Evolutionary conservation across 2,329 filamentous ascomycete genomes (phyloP).

Genomic region (Rhynchosporium graminicola): DNA sequence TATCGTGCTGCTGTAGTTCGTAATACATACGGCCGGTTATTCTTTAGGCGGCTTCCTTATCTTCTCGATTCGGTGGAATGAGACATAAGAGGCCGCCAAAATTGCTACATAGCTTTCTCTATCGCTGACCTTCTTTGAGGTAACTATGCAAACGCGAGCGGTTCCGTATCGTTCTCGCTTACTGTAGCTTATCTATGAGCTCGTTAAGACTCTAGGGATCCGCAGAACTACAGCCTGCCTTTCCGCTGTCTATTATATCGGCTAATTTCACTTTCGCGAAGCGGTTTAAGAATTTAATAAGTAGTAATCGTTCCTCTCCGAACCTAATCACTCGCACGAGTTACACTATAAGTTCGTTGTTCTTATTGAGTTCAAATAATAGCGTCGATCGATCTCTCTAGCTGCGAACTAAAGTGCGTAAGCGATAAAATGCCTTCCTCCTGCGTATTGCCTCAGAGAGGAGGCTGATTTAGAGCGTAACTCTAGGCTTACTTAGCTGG

Average conservation of each 20-base stretch:
- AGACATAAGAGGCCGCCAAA: constrained; percentile 19
- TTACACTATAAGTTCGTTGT: constrained; percentile 10
- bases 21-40: constrained; percentile 17
- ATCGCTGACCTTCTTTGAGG: constrained; percentile 21
- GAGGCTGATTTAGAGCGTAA: constrained; percentile 11
- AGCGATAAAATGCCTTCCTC: constrained; percentile 20
- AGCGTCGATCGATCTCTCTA: constrained; percentile 17
- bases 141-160: constrained; percentile 14
- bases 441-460: constrained; percentile 16
- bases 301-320: constrained; percentile 15
- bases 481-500: constrained; percentile 14
- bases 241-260: constrained; percentile 18
- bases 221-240: constrained; percentile 12
- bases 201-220: constrained; percentile 15
- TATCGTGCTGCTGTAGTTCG: constrained; percentile 12
- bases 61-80: constrained; percentile 16
- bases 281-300: constrained; percentile 18
- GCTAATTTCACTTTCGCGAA: constrained; percentile 15
- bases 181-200: constrained; percentile 17
- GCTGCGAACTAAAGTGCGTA: constrained; percentile 15
- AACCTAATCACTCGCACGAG: constrained; percentile 17
- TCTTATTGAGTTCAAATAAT: constrained; percentile 15
- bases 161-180: constrained; percentile 10
- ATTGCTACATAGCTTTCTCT: constrained; percentile 18
- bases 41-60: constrained; percentile 11